Base-by-base conservation (phyloP, 202 grass and related monocot species). In the Panicum virgatum region DNA sequence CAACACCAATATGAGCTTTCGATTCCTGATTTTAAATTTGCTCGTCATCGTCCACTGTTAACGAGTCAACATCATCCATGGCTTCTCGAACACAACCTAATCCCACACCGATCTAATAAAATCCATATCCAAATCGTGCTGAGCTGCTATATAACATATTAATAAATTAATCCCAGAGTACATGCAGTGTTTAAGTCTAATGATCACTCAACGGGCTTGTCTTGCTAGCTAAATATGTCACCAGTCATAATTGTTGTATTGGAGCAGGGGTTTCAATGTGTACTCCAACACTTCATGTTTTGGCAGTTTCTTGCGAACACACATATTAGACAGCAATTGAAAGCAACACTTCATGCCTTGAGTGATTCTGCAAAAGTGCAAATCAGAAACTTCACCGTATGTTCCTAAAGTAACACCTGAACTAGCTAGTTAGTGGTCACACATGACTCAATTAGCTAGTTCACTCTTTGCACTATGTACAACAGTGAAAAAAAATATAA, bases 41-140 rank as follows among this genome's bases (percentile, higher is more conserved):
- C 51, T 48, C 25, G 13, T 36, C 39, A 43, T 19, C 67, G 43
- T 62, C 51, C 75, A 60, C 43, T 84, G 69, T 80, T 80, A 84
- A 79, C 57, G 68, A 44, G 81, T 88, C 80, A 80, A 84, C 86
- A 88, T 88, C 86, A 88, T 88, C 86, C 75, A 74, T 84, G 69
- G 50, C 52, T 84, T 88, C 51, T 75, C 81, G 80, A 75, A 75
- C 81, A 46, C 84, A 73, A 88, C 60, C 59, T 80, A 79, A 84
- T 68, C 80, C 75, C 38, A 77, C 62, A 68, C 62, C 38, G 32
- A n/a, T 65, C 82, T 40, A 79, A 79, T 74, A 75, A 76, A 62
- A 62, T 62, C 34, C 53, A 44, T 74, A 80, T 61, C 80, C 39
- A 48, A 52, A 39, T 37, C 12, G 29, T 14, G 50, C 36, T 30